Conservation (phyloP, 768 basidiomycete species). For the Tricholoma saponaceum region DNA sequence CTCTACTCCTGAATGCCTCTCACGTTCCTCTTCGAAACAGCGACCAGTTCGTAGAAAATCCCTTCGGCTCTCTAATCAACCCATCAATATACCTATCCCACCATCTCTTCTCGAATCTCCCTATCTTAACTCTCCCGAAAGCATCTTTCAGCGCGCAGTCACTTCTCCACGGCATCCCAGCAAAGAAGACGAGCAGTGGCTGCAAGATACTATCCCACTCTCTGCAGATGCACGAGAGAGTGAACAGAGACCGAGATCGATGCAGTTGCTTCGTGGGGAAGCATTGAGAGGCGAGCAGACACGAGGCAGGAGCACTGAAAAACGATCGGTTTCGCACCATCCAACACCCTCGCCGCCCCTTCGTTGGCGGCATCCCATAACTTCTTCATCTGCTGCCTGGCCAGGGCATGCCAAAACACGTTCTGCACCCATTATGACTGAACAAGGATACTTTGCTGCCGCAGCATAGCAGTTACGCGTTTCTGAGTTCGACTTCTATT, state of each 20-base stretch:
- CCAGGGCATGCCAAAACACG: constrained; percentile 11
- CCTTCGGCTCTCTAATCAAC: constrained; percentile 29
- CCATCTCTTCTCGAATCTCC: constrained; percentile 55
- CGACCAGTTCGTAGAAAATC: constrained; percentile 28
- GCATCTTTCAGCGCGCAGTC: constrained; percentile 40
- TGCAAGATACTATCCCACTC: constrained; percentile 59
- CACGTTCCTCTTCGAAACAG: constrained; percentile 6
- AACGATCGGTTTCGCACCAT: background rate
- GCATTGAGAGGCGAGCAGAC: background rate
- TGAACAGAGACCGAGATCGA: constrained; percentile 5
- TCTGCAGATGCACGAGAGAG: constrained; percentile 7
- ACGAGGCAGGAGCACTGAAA: background rate
- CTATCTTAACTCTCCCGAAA: constrained; percentile 46
- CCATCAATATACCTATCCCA: constrained; percentile 46
- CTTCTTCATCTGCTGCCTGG: constrained; percentile 9
- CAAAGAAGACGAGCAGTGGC: constrained; percentile 54
- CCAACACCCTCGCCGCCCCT: constrained; percentile 19
- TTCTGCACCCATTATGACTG: constrained; percentile 14
- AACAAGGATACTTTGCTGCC: constrained; percentile 4
- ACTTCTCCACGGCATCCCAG: constrained; percentile 34
- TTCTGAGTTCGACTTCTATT: background rate
- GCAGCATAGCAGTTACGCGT: background rate
- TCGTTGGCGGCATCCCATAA: constrained; percentile 12
- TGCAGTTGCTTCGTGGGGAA: background rate
- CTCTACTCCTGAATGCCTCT: constrained; percentile 3